phyloP scores from a whole-genome alignment of 495 filamentous ascomycete species.

The Hypoxylon subgilvum region DNA sequence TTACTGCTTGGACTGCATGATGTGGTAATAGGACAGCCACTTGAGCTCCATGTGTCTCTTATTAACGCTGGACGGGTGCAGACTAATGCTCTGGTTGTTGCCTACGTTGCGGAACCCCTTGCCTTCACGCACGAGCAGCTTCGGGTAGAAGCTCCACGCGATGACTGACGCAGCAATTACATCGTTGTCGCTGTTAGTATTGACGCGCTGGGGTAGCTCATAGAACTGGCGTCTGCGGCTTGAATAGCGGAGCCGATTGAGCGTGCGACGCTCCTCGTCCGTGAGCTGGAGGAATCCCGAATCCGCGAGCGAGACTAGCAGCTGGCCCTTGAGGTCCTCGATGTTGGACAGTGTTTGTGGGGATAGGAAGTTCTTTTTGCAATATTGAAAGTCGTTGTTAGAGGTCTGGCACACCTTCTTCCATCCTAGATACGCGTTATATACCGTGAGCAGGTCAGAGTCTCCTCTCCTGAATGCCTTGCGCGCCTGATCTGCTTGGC shows the following conservation, averaged over 20 bases:
- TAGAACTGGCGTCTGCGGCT: constrained; percentile 75
- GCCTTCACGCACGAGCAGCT: constrained; percentile 82
- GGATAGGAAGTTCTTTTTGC: constrained; percentile 87
- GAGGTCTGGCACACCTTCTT: constrained; percentile 70
- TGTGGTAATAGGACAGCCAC: constrained; percentile 92
- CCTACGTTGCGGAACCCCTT: constrained; percentile 89
- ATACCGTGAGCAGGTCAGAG: constrained; percentile 89
- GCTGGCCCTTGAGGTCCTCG: constrained; percentile 91
- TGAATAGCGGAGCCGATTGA: constrained; percentile 62
- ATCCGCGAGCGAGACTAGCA: constrained; percentile 80
- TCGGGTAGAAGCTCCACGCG: constrained; percentile 93
- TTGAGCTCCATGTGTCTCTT: constrained; percentile 69
- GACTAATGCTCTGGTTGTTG: constrained; percentile 84
- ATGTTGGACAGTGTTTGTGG: constrained; percentile 84
- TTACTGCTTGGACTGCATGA: constrained; percentile 87
- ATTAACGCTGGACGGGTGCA: constrained; percentile 88
- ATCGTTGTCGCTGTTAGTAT: constrained; percentile 79
- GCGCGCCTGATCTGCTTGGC: constrained; percentile 77
- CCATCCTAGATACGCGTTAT: constrained; percentile 92
- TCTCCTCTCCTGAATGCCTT: constrained; percentile 81
- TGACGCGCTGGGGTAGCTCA: constrained; percentile 72
- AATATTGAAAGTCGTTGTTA: constrained; percentile 80
- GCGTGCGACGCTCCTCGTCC: constrained; percentile 65
- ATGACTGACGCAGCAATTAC: constrained; percentile 76
- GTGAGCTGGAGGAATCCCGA: constrained; percentile 79